Evolutionary conservation across 116 monocot genomes (phyloP).

Genomic region (Phalaenopsis hybrid): DNA sequence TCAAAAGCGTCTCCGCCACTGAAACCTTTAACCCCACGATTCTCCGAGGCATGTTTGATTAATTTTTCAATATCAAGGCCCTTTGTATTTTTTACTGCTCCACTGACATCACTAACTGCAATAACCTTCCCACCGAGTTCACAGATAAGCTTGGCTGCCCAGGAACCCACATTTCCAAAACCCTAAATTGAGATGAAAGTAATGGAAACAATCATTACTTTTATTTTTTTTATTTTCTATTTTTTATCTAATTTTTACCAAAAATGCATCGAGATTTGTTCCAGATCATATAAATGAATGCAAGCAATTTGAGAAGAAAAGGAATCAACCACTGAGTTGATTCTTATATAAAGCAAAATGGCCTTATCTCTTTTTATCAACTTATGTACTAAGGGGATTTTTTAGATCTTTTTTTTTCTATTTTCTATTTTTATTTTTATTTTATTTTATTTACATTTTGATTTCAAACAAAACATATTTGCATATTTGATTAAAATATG

Average conservation of each 20-base stretch:
- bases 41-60: conserved; percentile 26
- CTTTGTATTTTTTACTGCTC: conserved; percentile 43
- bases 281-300: neutral
- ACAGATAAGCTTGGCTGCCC: conserved; percentile 46
- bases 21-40: conserved; percentile 50
- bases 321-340: neutral
- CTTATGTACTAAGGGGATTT: neutral
- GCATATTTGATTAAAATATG: no score
- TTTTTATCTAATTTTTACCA: no score
- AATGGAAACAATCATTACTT: no score
- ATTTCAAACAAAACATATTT: no score
- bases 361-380: neutral
- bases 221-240: no score
- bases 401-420: no score
- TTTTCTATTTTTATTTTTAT: no score
- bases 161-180: conserved; percentile 57
- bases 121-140: conserved; percentile 47
- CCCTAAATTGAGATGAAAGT: conserved; percentile 24
- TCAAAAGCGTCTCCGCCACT: conserved; percentile 41
- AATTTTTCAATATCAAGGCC: conserved; percentile 37
- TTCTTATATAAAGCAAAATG: neutral
- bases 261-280: no score
- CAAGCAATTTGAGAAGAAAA: neutral
- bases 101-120: conserved; percentile 48
- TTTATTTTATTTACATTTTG: no score